Percentiles rank a stretch among this genome's conserved stretches.
Evolutionary conservation across 768 basidiomycete genomes (phyloP).

Genomic region (Hortiboletus flavorubellus): DNA sequence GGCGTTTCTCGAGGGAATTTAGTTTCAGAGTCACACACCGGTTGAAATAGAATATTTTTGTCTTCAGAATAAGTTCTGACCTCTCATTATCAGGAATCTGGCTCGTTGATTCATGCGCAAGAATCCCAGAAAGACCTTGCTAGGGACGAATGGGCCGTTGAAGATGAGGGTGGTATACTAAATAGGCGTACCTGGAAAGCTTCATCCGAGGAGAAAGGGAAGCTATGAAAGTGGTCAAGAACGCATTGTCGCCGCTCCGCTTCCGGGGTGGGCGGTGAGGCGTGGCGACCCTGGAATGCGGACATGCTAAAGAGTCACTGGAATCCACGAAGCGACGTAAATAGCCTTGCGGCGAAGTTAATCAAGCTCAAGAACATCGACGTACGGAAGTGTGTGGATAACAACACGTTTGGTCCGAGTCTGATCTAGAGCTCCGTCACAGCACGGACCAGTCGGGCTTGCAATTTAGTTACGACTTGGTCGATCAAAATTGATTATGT

Average conservation of each 20-base stretch:
- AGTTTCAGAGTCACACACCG: slow-evolving; percentile 33
- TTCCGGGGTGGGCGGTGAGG: slow-evolving; percentile 6
- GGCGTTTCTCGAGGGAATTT: slow-evolving; percentile 27
- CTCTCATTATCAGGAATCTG: slow-evolving; percentile 36
- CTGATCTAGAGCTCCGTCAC: neutral
- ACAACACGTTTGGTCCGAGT: neutral
- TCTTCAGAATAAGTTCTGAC: slow-evolving; percentile 49
- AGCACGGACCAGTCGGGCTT: neutral
- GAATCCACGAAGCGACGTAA: slow-evolving; percentile 14
- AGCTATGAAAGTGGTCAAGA: slow-evolving; percentile 35
- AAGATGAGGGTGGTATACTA: neutral
- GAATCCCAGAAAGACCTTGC: slow-evolving; percentile 64
- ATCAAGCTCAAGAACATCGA: slow-evolving; percentile 1
- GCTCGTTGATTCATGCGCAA: slow-evolving; percentile 40
- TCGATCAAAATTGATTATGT: slow-evolving; percentile 20
- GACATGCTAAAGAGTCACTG: slow-evolving; percentile 14
- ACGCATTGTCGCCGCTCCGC: slow-evolving; percentile 20
- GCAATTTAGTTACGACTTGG: neutral
- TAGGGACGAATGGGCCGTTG: slow-evolving; percentile 27
- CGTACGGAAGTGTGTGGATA: neutral
- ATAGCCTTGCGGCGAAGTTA: neutral
- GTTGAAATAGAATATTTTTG: slow-evolving; percentile 74
- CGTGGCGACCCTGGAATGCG: slow-evolving; percentile 11
- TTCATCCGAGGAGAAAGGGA: slow-evolving; percentile 56
- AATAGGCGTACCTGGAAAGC: slow-evolving; percentile 53